Base-by-base conservation (phyloP, 495 filamentous ascomycete species). In the Hypoxylon trugodes region DNA sequence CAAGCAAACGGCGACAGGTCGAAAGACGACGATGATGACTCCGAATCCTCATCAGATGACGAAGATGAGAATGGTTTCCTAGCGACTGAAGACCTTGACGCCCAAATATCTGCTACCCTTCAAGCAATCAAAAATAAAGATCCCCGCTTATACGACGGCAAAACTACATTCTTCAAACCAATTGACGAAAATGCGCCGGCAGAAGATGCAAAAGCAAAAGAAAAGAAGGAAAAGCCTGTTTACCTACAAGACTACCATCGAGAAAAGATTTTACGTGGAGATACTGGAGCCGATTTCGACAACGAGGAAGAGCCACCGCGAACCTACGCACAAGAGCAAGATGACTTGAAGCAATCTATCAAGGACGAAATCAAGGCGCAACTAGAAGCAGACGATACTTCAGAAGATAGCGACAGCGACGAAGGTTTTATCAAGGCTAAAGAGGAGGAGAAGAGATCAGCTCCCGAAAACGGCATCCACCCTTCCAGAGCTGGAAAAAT, bases 1-100 rank as follows among this genome's bases (percentile, higher is more conserved):
- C 61, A 70, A 24, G 32, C 56, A 18, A 72, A 61, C 30, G 56
- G 63, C 19, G 35, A 37, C 37, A 57, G 56, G 30, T 58, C 66
- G 24, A 71, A 82, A 4, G 78, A 74, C 10, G 78, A 77, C n/a
- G 82, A 84, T 16, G 81, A 84, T 18, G 77, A 80, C 22, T 79
- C 79, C 4, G 83, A 84, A 3, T 84, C 83, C n/a, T 84, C 83
- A 3, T 87, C 88, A 6, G 81, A 87, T 57, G 92, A 95, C 48
- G 95, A 98, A 76, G 95, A 98, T 70, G 94, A 98, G 52, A 87
- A 92, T 15, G 95, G 87, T 40, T 84, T 91, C 50, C 80, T 98
- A 10, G 92, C 86, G 22, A 96, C 92, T 2, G 82, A 88, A 66
- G 85, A 85, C 5, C 79, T 97, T 50, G 95, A 98, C 70, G 84